Evolutionary conservation across 805 yeast species (phyloP).

Genomic region (Ascoidea rubescens): DNA sequence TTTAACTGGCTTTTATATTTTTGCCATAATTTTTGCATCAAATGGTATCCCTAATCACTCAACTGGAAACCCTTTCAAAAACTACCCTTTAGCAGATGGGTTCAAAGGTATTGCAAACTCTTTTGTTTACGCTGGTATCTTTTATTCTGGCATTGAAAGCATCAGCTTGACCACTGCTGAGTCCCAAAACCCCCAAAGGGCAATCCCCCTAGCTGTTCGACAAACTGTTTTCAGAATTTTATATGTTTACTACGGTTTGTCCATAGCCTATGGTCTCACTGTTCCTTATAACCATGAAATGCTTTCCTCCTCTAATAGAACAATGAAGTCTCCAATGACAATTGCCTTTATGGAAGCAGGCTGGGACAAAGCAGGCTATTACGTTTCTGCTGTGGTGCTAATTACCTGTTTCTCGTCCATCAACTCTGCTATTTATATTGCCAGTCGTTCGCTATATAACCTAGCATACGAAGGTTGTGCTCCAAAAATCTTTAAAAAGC

Average conservation of each 20-base stretch:
- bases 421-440: slow-evolving; percentile 38
- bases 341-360: slow-evolving; percentile 38
- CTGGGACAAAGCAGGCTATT: slow-evolving; percentile 32
- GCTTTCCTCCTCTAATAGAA: slow-evolving; percentile 16
- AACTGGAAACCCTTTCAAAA: slow-evolving; percentile 21
- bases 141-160: slow-evolving; percentile 35
- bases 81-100: slow-evolving; percentile 26
- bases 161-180: slow-evolving; percentile 42
- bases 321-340: slow-evolving; percentile 29
- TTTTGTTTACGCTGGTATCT: slow-evolving; percentile 46
- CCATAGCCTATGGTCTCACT: slow-evolving; percentile 45
- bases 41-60: slow-evolving; percentile 25
- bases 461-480: slow-evolving; percentile 35
- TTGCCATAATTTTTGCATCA: slow-evolving; percentile 29
- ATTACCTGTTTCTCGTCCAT: slow-evolving; percentile 42
- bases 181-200: slow-evolving; percentile 38
- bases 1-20: slow-evolving; percentile 33
- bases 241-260: slow-evolving; percentile 38
- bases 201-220: slow-evolving; percentile 45
- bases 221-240: slow-evolving; percentile 46
- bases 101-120: slow-evolving; percentile 43
- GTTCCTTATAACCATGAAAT: slow-evolving; percentile 45
- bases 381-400: slow-evolving; percentile 40
- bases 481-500: slow-evolving; percentile 27
- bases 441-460: slow-evolving; percentile 33